These are phyloP conservation scores for Eimeria mitis DNA, from an alignment of 169 alveolate species.

Conservation along the genomic window DNA sequence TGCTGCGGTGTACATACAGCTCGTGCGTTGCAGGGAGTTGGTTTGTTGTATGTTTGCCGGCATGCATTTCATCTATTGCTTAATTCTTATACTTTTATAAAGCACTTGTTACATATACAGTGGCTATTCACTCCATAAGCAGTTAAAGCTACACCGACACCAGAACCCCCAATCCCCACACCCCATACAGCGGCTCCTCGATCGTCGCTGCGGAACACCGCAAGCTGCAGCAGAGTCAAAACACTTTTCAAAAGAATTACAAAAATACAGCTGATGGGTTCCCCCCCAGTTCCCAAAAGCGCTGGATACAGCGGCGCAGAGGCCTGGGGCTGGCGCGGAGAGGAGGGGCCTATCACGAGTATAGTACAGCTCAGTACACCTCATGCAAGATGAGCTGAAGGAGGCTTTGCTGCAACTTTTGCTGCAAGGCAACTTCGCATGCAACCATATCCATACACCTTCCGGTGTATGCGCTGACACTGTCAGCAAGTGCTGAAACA, in stretches of 20 bases:
- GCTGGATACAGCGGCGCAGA: background rate
- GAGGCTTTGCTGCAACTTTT: too few relatives aligned
- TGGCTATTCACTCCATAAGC: background rate
- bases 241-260: background rate
- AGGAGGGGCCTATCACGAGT: too few relatives aligned
- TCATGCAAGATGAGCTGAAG: too few relatives aligned
- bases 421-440: too few relatives aligned
- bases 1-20: background rate
- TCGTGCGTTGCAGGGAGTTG: background rate
- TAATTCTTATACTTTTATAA: background rate
- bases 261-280: background rate
- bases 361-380: too few relatives aligned
- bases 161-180: conserved; percentile 14
- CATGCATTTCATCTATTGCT: background rate
- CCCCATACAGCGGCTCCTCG: background rate
- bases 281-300: background rate
- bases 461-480: background rate
- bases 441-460: background rate
- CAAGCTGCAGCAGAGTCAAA: background rate
- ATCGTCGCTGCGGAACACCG: background rate
- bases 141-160: background rate
- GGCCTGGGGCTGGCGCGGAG: background rate
- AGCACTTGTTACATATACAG: background rate
- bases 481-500: background rate
- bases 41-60: background rate